Evolutionary conservation across 2,329 filamentous ascomycete genomes (phyloP), one percentile per base, ranked within the genome.

Genomic region (Fusarium papillatum): DNA sequence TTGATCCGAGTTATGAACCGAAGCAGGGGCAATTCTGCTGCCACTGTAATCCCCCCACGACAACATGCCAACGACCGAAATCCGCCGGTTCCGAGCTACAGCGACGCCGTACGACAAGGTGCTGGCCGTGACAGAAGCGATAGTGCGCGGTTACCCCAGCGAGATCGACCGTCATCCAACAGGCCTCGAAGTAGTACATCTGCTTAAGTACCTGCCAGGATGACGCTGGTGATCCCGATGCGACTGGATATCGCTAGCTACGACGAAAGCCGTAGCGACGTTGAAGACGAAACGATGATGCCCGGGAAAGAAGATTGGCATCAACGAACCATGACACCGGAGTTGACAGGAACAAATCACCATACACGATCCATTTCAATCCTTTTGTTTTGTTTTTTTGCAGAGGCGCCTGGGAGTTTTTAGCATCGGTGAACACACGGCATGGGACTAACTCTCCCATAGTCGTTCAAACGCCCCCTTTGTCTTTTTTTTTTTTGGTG

Each of bases 71-170:
- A 67, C 29, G 72, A 75, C 63, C 77, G 76, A 38, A 75, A 81
- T 34, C 93, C 94, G 29, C 94, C 95, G 1, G 95, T 97, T 74
- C 95, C 95, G 3, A 96, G 91, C 79, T 97, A 97, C 81, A 94
- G 92, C 82, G 94, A 95, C 71, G 95, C 94, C 2, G 88, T 95
- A 50, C 85, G 86, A 68, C 88, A 90, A 76, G 89, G 89, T 14
- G 83, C 82, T 34, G 78, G 82, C 29, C 72, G 75, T 38, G 74
- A 81, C 13, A 71, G 80, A 39, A 78, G 74, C 36, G 72, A 78
- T 50, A 81, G 77, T 65, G 74, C 74, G 7, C 79, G 71, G 22
- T 70, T 79, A 8, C 75, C 74, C n/a, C 71, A 66, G 19, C 78
- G 76, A 16, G 66, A 71, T 22, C 65, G 64, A 43, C 70, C 68